Base-by-base conservation (phyloP, 768 basidiomycete species). In the Leccinellum luteum region DNA sequence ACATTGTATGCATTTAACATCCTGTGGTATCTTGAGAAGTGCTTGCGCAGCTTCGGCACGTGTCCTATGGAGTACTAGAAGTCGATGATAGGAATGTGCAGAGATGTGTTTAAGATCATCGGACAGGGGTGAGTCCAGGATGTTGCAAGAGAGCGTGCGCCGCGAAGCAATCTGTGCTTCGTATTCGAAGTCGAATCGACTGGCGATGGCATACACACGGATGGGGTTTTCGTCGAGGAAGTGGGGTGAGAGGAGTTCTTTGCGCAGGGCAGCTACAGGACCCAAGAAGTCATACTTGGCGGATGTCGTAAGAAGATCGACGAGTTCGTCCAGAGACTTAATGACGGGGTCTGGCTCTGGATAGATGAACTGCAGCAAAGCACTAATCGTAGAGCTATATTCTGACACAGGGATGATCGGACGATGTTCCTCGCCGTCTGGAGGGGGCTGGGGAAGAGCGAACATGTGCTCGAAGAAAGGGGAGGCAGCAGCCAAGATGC, bases 401-500 rank as follows among this genome's bases (percentile, higher is more conserved):
- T 90, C 89, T 2, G 84, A 73, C 4, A 89, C 74, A 2, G 83
- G 80, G 28, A 90, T 76, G 49, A 81, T 61, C 10, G 83, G 82
- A 25, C 70, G 66, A 15, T 61, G 58, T 17, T 65, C 64, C 41
- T 71, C 61, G 34, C 45, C 31, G 45, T 67, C 63, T 56, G 70
- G 47, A 43, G 62, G 58, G 12, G 78, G 72, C 60, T 88, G 86
- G 5, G 88, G 86, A 17, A 89, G 73, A 21, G 81, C 69, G 65
- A 90, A 85, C 85, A 89, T 83, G 55, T 85, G 81, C 52, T 71
- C 67, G 70, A 90, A 91, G 72, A 90, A 86, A 2, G 84, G 78
- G 6, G 89, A 90, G 1, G 85, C 84, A 5, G 77, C 75, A 12
- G 81, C 73, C 49, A 91, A 80, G 59, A 90, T 79, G 68, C 79